Conservation (phyloP, 2,329 filamentous ascomycete species). For the Cucurbitaria berberidis region DNA sequence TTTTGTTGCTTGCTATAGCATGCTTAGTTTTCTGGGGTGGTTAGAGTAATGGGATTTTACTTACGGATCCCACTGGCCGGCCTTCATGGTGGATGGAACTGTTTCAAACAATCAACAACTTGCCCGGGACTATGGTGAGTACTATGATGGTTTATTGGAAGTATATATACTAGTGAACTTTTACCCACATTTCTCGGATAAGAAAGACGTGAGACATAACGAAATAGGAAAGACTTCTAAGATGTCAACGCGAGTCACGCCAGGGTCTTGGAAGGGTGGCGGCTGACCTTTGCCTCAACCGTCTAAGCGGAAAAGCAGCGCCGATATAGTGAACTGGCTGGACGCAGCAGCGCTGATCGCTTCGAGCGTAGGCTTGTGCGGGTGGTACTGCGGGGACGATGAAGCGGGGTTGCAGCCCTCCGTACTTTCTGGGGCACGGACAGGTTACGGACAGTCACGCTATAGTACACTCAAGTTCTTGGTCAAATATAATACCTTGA, state of each 20-base stretch:
- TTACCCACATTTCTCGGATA: no score
- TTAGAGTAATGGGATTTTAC: neutral
- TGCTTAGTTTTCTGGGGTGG: neutral
- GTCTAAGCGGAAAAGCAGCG: constrained; percentile 11
- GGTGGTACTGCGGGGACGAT: neutral
- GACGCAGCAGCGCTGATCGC: neutral
- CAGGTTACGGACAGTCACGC: neutral
- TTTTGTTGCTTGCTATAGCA: constrained; percentile 31
- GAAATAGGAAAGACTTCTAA: constrained; percentile 3
- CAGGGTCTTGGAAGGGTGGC: neutral
- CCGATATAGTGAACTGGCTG: constrained; percentile 1
- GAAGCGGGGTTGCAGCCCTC: constrained; percentile 5
- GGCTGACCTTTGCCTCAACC: constrained; percentile 2
- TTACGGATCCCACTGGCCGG: constrained; percentile 41
- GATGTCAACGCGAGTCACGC: constrained; percentile 4
- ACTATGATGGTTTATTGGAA: constrained; percentile 15
- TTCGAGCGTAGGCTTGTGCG: neutral
- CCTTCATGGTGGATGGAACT: constrained; percentile 29
- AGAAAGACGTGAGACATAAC: neutral
- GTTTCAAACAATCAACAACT: neutral
- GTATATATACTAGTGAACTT: neutral
- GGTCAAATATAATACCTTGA: no score
- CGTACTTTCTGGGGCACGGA: neutral
- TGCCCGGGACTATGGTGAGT: constrained; percentile 9
- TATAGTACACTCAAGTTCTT: neutral